Evolutionary conservation across 768 basidiomycete species (phyloP).

Genomic region (Mycena chlorophos): DNA sequence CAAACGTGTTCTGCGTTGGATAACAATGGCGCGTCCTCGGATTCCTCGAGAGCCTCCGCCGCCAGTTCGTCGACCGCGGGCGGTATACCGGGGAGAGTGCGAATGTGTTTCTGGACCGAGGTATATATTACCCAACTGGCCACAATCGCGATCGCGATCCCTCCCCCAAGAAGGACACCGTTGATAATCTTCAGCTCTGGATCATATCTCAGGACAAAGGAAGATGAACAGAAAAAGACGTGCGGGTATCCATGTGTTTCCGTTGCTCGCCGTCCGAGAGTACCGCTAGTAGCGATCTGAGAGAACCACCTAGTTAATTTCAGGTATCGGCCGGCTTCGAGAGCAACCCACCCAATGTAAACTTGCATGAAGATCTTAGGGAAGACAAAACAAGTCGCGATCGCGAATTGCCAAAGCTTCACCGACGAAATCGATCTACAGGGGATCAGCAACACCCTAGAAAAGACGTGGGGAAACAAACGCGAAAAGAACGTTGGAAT

Average conservation of each 20-base stretch:
- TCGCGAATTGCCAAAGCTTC: constrained; percentile 69
- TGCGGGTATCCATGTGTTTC: constrained; percentile 74
- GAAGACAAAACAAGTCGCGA: constrained; percentile 69
- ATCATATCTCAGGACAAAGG: constrained; percentile 14
- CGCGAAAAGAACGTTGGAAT: constrained; percentile 78
- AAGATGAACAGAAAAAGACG: constrained; percentile 21
- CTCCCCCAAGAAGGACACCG: constrained; percentile 53
- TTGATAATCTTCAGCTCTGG: constrained; percentile 69
- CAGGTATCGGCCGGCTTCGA: neutral
- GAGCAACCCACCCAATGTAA: constrained; percentile 57
- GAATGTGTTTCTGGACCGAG: constrained; percentile 61
- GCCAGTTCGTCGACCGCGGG: constrained; percentile 54
- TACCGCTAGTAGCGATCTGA: constrained; percentile 59
- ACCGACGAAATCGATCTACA: constrained; percentile 72
- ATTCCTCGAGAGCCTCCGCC: constrained; percentile 60
- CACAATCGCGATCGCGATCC: constrained; percentile 56
- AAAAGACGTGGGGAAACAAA: constrained; percentile 33
- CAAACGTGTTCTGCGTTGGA: constrained; percentile 14
- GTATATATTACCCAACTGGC: constrained; percentile 73
- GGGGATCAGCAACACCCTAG: constrained; percentile 1
- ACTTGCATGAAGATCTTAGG: constrained; percentile 74
- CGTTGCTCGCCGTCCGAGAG: constrained; percentile 78
- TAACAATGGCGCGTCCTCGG: constrained; percentile 60
- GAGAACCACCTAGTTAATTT: neutral
- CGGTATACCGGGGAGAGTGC: constrained; percentile 48